phyloP scores from a whole-genome alignment of 106 monocot genomes.

The Ottelia alismoides region DNA sequence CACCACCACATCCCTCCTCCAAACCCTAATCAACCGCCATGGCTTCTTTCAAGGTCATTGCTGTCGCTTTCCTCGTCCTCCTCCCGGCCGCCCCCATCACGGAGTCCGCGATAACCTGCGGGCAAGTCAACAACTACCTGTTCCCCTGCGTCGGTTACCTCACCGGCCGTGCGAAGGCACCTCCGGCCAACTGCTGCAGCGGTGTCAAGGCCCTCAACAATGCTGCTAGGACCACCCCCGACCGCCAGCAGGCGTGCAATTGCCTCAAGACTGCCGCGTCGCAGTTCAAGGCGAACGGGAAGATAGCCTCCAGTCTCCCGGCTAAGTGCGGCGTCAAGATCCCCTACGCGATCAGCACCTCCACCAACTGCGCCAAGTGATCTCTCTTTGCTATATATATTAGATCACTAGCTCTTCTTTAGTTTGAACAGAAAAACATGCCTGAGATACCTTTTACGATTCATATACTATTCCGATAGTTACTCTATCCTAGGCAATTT shows the following conservation, averaged over 20 bases:
- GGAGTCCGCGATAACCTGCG: neutral
- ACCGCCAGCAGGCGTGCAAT: constrained; percentile 11
- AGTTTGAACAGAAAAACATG: too few species aligned
- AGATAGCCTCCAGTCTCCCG: constrained; percentile 2
- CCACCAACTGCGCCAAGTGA: constrained; percentile 26
- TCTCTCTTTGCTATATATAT: too few species aligned
- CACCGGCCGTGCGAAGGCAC: neutral
- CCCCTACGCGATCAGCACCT: constrained; percentile 15
- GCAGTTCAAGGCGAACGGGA: neutral
- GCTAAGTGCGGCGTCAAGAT: constrained; percentile 14
- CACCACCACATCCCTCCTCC: too few species aligned
- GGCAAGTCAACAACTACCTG: neutral
- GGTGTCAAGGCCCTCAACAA: constrained; percentile 9
- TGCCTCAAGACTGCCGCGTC: constrained; percentile 12
- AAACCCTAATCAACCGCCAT: too few species aligned
- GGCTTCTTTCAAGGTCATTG: too few species aligned
- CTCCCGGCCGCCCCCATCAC: neutral
- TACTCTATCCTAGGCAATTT: too few species aligned
- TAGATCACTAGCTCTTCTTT: too few species aligned
- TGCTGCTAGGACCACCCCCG: constrained; percentile 13
- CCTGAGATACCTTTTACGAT: too few species aligned
- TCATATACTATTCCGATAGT: too few species aligned
- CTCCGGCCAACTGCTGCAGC: constrained; percentile 10
- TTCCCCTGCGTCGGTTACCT: neutral
- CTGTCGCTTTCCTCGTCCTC: too few species aligned